These are phyloP conservation scores for Xylaria curta DNA, from an alignment of 495 filamentous ascomycete species.

Conservation along the genomic window DNA sequence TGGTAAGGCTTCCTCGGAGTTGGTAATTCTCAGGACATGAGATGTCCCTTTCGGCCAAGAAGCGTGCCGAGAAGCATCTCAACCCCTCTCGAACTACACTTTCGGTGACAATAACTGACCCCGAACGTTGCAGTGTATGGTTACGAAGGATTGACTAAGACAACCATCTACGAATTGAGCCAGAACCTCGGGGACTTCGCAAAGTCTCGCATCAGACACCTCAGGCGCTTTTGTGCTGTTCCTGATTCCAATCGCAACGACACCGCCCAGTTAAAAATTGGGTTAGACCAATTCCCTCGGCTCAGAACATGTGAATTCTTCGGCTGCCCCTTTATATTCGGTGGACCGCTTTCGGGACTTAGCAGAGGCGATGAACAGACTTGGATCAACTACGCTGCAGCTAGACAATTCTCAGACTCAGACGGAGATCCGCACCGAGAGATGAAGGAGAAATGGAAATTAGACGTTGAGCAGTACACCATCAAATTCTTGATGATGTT, in stretches of 20 bases:
- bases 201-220: conserved; percentile 2
- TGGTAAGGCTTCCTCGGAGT: not conserved
- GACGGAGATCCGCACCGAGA: not conserved
- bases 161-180: not conserved
- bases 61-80: not conserved
- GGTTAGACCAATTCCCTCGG: not conserved
- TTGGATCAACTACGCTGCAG: not conserved
- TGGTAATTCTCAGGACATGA: not conserved
- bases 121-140: not conserved
- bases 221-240: not conserved
- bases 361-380: not conserved
- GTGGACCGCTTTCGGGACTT: not conserved
- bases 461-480: not conserved
- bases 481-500: not conserved
- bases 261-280: not conserved
- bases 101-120: not conserved
- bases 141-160: not conserved
- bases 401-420: not conserved
- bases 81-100: not conserved
- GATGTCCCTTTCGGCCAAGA: not conserved
- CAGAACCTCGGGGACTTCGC: not conserved
- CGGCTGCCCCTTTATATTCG: not conserved
- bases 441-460: not conserved
- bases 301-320: not conserved
- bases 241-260: not conserved